These are phyloP conservation scores for Pleodorina starrii DNA, from an alignment of 139 green algal genomes.

Conservation along the genomic window DNA sequence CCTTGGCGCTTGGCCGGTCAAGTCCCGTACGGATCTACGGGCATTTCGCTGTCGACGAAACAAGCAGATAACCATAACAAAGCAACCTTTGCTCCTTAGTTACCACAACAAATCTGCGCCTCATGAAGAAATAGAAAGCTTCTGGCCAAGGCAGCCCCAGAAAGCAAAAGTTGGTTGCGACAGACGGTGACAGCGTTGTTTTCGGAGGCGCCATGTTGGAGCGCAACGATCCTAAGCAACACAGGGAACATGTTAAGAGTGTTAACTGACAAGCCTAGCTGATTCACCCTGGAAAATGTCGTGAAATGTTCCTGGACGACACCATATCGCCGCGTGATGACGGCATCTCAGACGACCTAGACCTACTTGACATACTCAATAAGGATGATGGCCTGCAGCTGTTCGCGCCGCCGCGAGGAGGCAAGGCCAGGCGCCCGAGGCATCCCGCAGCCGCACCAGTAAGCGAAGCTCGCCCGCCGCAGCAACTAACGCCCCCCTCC, in stretches of 20 bases:
- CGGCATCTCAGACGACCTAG: not conserved
- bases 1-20: no score
- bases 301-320: slow-evolving; percentile 7
- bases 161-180: no score
- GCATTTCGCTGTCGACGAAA: no score
- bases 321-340: not conserved
- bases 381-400: not conserved
- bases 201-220: not conserved
- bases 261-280: not conserved
- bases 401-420: not conserved
- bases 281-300: not conserved
- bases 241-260: not conserved
- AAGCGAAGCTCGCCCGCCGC: no score
- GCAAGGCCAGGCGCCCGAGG: not conserved
- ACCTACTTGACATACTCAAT: slow-evolving; percentile 34
- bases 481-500: no score
- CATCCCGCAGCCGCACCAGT: not conserved
- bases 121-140: no score
- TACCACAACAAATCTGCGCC: no score
- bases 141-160: no score
- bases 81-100: no score
- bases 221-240: not conserved
- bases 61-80: no score
- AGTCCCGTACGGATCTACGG: no score
- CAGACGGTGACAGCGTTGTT: slow-evolving; percentile 29